Evolutionary conservation across 495 filamentous ascomycete species (phyloP).

Genomic region (Sordaria brevicollis): DNA sequence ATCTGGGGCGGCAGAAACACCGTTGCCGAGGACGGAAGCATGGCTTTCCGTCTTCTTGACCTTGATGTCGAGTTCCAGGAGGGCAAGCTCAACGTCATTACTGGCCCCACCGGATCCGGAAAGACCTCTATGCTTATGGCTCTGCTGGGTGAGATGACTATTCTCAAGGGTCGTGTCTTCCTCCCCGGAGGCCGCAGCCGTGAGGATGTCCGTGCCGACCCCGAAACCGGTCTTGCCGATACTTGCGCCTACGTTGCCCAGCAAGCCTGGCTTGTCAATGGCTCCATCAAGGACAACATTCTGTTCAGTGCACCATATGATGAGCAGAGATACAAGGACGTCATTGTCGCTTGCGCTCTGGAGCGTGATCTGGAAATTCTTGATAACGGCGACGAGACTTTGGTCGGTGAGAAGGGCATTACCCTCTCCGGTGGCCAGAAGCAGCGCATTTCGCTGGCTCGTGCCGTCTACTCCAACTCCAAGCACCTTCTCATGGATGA

Average conservation of each 20-base stretch:
- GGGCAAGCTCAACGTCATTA: slow-evolving; percentile 79
- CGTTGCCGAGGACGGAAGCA: slow-evolving; percentile 45
- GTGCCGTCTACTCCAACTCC: slow-evolving; percentile 87
- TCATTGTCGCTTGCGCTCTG: slow-evolving; percentile 85
- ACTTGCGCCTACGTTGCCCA: slow-evolving; percentile 96
- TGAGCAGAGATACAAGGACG: slow-evolving; percentile 73
- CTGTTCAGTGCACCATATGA: slow-evolving; percentile 79
- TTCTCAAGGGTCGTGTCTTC: slow-evolving; percentile 68
- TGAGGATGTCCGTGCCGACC: slow-evolving; percentile 70
- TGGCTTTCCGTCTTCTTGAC: slow-evolving; percentile 74
- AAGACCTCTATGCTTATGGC: slow-evolving; percentile 97
- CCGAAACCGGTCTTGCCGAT: slow-evolving; percentile 78
- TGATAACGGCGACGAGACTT: slow-evolving; percentile 82
- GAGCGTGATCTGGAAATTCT: slow-evolving; percentile 88
- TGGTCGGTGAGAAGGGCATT: slow-evolving; percentile 97
- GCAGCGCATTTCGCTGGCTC: slow-evolving; percentile 89
- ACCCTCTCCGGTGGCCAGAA: slow-evolving; percentile 96
- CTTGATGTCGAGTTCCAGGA: slow-evolving; percentile 67
- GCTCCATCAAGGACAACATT: slow-evolving; percentile 93
- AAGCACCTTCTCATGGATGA: slow-evolving; percentile 88
- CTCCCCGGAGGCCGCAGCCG: slow-evolving; percentile 75
- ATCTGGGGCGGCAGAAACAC: slow-evolving; percentile 73
- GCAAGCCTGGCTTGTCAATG: slow-evolving; percentile 96
- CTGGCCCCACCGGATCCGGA: slow-evolving; percentile 85
- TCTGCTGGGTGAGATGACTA: slow-evolving; percentile 91